A percentile compares a stretch with the other conserved stretches of the same genome.
Evolutionary conservation across 129 eudicot species (phyloP).

Genomic region (Helichrysum umbraculigerum): DNA sequence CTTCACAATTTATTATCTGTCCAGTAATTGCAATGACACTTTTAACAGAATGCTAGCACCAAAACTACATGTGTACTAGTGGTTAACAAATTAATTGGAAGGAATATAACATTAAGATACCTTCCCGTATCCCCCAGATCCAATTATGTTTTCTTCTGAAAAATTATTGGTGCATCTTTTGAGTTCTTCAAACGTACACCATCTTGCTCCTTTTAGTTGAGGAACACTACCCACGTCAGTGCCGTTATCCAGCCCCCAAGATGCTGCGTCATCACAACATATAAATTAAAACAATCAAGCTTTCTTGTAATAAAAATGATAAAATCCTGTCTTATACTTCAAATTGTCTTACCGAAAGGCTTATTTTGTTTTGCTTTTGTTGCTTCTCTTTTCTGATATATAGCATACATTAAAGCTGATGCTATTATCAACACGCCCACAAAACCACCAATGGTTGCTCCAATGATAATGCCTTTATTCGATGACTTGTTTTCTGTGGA

Average conservation of each 20-base stretch:
- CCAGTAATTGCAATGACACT: background rate
- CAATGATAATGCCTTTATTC: conserved; percentile 49
- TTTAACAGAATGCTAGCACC: background rate
- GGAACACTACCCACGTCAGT: conserved; percentile 66
- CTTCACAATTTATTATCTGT: background rate
- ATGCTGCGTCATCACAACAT: conserved; percentile 52
- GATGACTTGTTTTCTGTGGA: conserved; percentile 50
- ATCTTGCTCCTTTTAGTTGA: conserved; percentile 74
- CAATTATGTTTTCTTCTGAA: conserved; percentile 71
- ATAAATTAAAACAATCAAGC: background rate
- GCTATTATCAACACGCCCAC: conserved; percentile 48
- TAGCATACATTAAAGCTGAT: conserved; percentile 55
- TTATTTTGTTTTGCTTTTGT: conserved; percentile 40
- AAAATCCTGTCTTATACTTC: background rate
- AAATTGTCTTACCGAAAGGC: conserved; percentile 65
- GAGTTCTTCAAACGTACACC: conserved; percentile 81
- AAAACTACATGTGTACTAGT: background rate
- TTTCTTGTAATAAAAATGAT: background rate
- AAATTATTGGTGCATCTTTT: conserved; percentile 61
- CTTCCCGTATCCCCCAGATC: conserved; percentile 94
- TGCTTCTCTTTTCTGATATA: conserved; percentile 56
- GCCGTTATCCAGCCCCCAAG: conserved; percentile 63
- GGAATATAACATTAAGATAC: conserved; percentile 31
- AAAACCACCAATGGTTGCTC: conserved; percentile 54
- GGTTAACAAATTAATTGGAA: background rate